Evolutionary conservation across 768 basidiomycete species (phyloP), one percentile per base, ranked within the genome.

Genomic region (Termitomyces bulborhizus): DNA sequence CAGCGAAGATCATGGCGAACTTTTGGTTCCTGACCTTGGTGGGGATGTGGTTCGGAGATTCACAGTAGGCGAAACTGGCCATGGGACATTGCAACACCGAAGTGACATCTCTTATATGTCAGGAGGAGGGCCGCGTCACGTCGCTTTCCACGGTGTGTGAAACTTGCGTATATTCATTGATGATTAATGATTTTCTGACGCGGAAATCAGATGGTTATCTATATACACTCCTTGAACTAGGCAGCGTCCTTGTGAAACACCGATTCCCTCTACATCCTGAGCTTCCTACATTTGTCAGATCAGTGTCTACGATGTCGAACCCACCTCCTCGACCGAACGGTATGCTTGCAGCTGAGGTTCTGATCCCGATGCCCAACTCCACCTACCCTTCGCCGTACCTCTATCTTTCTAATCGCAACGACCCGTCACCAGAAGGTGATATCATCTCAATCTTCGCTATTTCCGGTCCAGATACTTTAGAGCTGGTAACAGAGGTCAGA

Each of bases 11-110:
- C 72, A 76, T 46, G 63, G 73, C 27, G 86, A 89, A 59, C 69
- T 93, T 12, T 75, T 91, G 43, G 75, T 90, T 1, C 83, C 88
- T 1, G 90, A 93, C 66, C 73, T 94, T 6, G 91, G 91, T 4
- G 76, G 80, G 3, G 92, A 93, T 65, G 75, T 76, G 51, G 77
- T 90, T 15, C 83, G 79, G 69, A 72, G 80, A 53, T 72, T 86
- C 56, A 71, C 69, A 60, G 77, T 80, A 64, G 66, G 63, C 8
- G 34, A 57, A 2, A 68, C 69, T 18, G 81, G 76, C 1, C 65
- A 16, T 37, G 34, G 13, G 13, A 13, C 62, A 31, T 85, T 89
- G 82, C 65, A 68, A 18, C 62, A 81, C 46, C 65, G 64, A n/a
- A 82, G 77, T 5, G 71, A 73, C 34, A 66, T 90, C 41, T 61